These are phyloP conservation scores for Saksenaea oblongispora DNA, from an alignment of 371 early-diverging fungal species.

Conservation along the genomic window DNA sequence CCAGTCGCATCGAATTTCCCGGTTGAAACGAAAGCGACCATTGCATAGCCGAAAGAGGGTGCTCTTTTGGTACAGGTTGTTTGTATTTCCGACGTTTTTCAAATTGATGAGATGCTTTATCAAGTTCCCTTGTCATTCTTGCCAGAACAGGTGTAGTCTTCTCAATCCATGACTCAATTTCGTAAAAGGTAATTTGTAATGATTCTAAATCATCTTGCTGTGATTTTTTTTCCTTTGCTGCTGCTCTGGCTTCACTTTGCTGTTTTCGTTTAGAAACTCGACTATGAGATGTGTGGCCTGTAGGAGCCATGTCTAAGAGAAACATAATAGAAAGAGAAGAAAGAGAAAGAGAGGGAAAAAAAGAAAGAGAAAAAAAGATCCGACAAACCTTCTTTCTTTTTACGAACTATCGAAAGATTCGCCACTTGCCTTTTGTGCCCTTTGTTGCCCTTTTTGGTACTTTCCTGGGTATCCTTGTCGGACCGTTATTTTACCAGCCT, in stretches of 20 bases:
- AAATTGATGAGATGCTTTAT: constrained; percentile 34
- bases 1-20: constrained; percentile 29
- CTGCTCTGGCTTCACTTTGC: constrained; percentile 24
- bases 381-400: neutral
- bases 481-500: neutral
- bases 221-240: constrained; percentile 23
- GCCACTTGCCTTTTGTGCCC: neutral
- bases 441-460: constrained; percentile 1
- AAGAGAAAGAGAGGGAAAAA: neutral
- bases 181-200: constrained; percentile 43
- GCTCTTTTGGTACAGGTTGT: neutral
- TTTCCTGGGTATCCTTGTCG: neutral
- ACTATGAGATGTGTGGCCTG: neutral
- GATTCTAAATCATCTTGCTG: constrained; percentile 38
- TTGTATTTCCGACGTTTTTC: constrained; percentile 11
- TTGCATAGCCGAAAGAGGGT: constrained; percentile 12
- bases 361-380: neutral
- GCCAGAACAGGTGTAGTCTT: constrained; percentile 37
- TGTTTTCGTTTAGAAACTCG: neutral
- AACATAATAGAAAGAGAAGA: neutral
- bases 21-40: constrained; percentile 43
- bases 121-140: constrained; percentile 40
- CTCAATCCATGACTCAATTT: constrained; percentile 46
- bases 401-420: neutral
- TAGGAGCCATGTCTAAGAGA: neutral